Base-by-base conservation (phyloP, 495 filamentous ascomycete genomes). In the Letharia columbiana region DNA sequence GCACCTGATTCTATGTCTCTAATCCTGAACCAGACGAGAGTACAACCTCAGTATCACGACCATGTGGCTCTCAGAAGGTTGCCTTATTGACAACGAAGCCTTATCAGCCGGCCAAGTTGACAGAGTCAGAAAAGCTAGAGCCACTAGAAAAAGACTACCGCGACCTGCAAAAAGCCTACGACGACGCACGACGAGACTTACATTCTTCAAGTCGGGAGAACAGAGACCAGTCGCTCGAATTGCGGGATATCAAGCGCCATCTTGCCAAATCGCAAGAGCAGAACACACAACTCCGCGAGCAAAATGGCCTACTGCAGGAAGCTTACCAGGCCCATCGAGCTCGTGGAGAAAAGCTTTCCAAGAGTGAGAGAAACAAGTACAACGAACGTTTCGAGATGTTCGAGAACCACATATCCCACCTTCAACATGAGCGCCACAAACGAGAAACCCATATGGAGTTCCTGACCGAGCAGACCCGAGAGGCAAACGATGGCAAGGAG, bases 401-500 rank as follows among this genome's bases (percentile, higher is more conserved):
- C n/a, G 68, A 71, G 20, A 66, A 66, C 28, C 65, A 70, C 45
- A 67, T 69, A 31, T 33, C 56, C 0, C 63, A 70, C 33, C 67
- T 72, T 2, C 58, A 69, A 57, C 58, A 72, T 18, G 69, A 72
- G 20, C 64, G 47, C 17, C 44, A 64, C 1, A 70, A 70, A 54
- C 64, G 63, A 2, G 66, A 72, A 39, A 39, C 61, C 4, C 66
- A 70, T 18, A 68, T 72, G 66, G 62, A 64, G 17, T 64, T 57
- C 20, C 41, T 69, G 37, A 70, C 66, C 33, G 62, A 62, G 56
- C 71, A 70, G 54, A 70, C 68, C 7, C 59, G 68, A 35, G 71
- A 70, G 58, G 71, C 71, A 49, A 70, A 70, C 18, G 56, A 68
- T 10, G 68, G 66, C 39, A 70, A 68, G 49, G 57, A 47, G 13